Evolutionary conservation across 108 stramenopile species (phyloP).

Genomic region (Fistulifera solaris): DNA sequence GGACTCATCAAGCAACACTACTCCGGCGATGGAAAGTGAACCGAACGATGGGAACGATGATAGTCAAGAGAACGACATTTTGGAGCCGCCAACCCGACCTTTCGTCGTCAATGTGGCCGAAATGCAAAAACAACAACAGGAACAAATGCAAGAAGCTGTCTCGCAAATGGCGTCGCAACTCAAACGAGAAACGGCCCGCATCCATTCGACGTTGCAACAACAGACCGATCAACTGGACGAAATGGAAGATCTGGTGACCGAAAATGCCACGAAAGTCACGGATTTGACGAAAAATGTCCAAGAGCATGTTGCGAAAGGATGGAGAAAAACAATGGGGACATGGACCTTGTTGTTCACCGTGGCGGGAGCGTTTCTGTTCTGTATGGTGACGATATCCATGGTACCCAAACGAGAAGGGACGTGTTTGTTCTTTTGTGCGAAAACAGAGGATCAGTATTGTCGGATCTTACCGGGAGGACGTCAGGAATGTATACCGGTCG

Average conservation of each 20-base stretch:
- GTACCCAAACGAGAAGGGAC: conserved; percentile 26
- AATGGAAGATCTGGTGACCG: conserved; percentile 56
- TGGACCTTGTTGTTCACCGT: conserved; percentile 22
- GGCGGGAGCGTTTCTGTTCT: conserved; percentile 20
- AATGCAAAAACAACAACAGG: conserved; percentile 62
- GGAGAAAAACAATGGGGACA: conserved; percentile 7
- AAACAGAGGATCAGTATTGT: not conserved
- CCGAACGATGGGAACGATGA: not conserved
- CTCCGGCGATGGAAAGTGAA: not conserved
- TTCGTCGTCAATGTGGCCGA: conserved; percentile 17
- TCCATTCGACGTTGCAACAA: conserved; percentile 43
- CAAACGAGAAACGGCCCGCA: conserved; percentile 55
- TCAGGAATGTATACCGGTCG: not conserved
- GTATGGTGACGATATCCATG: conserved; percentile 21
- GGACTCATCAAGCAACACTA: not conserved
- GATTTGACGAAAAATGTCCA: conserved; percentile 41
- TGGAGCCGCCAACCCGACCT: not conserved
- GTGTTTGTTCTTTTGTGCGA: conserved; percentile 8
- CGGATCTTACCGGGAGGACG: conserved; percentile 1
- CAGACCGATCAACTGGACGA: conserved; percentile 47
- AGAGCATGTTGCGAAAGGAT: conserved; percentile 25
- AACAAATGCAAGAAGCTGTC: conserved; percentile 70
- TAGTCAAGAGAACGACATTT: not conserved
- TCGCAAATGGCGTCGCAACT: conserved; percentile 51
- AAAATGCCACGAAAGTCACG: conserved; percentile 48